phyloP scores from a whole-genome alignment of 768 basidiomycete genomes.

The Daedaleopsis sinensis region DNA sequence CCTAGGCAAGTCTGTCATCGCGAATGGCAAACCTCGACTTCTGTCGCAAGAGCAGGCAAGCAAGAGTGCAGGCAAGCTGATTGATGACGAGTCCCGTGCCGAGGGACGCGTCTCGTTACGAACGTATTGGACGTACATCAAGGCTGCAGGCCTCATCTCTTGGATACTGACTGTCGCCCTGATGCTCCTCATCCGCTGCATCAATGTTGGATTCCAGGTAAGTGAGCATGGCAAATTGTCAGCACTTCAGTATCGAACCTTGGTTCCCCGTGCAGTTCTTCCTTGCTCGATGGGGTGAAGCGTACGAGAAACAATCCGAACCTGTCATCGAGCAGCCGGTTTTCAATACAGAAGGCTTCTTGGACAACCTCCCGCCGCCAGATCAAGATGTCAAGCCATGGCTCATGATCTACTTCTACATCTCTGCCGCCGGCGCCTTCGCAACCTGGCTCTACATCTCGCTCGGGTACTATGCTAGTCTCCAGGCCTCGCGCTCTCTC shows the following conservation, averaged over 20 bases:
- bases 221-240: slow-evolving; percentile 1
- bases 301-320: slow-evolving; percentile 47
- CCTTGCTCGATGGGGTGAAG: slow-evolving; percentile 70
- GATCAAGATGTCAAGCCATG: slow-evolving; percentile 63
- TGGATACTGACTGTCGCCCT: slow-evolving; percentile 58
- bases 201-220: slow-evolving; percentile 64
- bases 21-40: slow-evolving; percentile 2
- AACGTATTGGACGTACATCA: slow-evolving; percentile 67
- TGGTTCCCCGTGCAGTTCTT: slow-evolving; percentile 48
- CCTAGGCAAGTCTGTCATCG: slow-evolving; percentile 4
- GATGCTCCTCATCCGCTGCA: slow-evolving; percentile 55
- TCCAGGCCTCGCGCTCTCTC: slow-evolving; percentile 64
- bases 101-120: slow-evolving; percentile 62
- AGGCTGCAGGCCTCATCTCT: slow-evolving; percentile 56
- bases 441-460: slow-evolving; percentile 56
- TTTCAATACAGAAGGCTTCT: slow-evolving; percentile 26
- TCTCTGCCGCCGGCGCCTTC: slow-evolving; percentile 61
- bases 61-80: slow-evolving; percentile 48
- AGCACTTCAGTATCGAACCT: too few species aligned
- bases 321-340: neutral
- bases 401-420: slow-evolving; percentile 64
- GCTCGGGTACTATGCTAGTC: slow-evolving; percentile 68
- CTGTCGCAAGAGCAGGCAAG: neutral
- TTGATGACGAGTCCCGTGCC: slow-evolving; percentile 66
- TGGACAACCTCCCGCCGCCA: slow-evolving; percentile 59